A percentile compares a stretch with the other conserved stretches of the same genome.
Conservation (phyloP, 1,284 basidiomycete genomes). For the Cryptococcus wingfieldii region DNA sequence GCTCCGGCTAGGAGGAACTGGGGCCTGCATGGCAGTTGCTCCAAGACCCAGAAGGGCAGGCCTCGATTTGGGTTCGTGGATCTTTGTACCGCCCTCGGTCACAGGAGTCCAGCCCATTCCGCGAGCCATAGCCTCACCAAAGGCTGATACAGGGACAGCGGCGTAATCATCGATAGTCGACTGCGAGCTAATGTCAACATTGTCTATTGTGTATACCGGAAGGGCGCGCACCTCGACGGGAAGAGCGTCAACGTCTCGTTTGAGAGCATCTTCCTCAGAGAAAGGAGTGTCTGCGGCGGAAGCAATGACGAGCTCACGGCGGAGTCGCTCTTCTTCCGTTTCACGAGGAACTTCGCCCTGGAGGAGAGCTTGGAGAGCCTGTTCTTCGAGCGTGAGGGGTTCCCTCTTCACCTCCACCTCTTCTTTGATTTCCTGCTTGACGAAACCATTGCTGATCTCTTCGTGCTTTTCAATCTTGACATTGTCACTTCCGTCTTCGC, state of each 20-base stretch:
- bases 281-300: constrained; percentile 53
- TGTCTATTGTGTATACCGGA: background rate
- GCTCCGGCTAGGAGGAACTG: constrained; percentile 26
- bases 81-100: constrained; percentile 65
- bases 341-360: constrained; percentile 41
- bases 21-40: constrained; percentile 60
- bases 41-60: constrained; percentile 85
- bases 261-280: constrained; percentile 69
- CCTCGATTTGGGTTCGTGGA: constrained; percentile 73
- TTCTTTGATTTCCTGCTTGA: background rate
- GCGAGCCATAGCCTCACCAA: constrained; percentile 85
- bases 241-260: constrained; percentile 70
- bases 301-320: constrained; percentile 53
- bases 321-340: constrained; percentile 40
- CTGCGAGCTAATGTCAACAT: constrained; percentile 11
- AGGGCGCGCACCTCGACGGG: constrained; percentile 56
- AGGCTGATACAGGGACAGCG: constrained; percentile 84
- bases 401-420: constrained; percentile 17
- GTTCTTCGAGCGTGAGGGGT: constrained; percentile 35
- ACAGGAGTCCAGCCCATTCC: constrained; percentile 83
- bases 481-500: constrained; percentile 8
- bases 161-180: constrained; percentile 82
- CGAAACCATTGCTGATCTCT: constrained; percentile 33
- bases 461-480: constrained; percentile 36
- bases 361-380: constrained; percentile 41